These are phyloP conservation scores for Claviceps purpurea DNA, from an alignment of 2,329 filamentous ascomycete species.

Conservation along the genomic window DNA sequence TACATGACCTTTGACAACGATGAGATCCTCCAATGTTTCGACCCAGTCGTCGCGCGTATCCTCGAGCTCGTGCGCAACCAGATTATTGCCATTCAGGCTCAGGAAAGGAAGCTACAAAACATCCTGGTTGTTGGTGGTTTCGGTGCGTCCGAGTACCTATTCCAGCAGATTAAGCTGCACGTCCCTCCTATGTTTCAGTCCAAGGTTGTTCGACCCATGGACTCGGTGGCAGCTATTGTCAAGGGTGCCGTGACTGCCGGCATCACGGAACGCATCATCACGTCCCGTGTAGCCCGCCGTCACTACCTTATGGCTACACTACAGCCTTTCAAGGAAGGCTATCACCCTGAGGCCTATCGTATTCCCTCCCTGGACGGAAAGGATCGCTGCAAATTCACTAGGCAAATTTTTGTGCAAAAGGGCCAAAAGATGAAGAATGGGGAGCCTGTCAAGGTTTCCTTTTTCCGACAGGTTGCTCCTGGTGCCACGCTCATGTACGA, in stretches of 20 bases:
- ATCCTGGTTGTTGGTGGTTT: conserved; percentile 96
- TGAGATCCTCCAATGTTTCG: conserved; percentile 97
- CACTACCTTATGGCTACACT: conserved; percentile 99
- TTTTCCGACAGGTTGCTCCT: conserved; percentile 94
- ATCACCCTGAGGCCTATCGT: conserved; percentile 95
- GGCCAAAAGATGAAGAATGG: conserved; percentile 98
- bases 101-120: conserved; percentile 88
- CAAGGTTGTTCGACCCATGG: conserved; percentile 97
- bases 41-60: conserved; percentile 95
- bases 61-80: conserved; percentile 93
- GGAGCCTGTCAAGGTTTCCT: conserved; percentile 96
- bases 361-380: conserved; percentile 94
- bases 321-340: conserved; percentile 97
- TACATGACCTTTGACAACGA: conserved; percentile 99
- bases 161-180: conserved; percentile 98
- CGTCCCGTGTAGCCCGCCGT: conserved; percentile 87
- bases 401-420: conserved; percentile 97
- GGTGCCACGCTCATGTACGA: conserved; percentile 99
- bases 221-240: conserved; percentile 95
- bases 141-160: conserved; percentile 94
- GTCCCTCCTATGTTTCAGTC: conserved; percentile 96
- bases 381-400: conserved; percentile 95
- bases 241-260: conserved; percentile 96
- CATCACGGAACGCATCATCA: conserved; percentile 93
- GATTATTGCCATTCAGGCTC: conserved; percentile 96